Evolutionary conservation across 2,329 filamentous ascomycete species (phyloP).

Genomic region (Coniochaeta sp.): DNA sequence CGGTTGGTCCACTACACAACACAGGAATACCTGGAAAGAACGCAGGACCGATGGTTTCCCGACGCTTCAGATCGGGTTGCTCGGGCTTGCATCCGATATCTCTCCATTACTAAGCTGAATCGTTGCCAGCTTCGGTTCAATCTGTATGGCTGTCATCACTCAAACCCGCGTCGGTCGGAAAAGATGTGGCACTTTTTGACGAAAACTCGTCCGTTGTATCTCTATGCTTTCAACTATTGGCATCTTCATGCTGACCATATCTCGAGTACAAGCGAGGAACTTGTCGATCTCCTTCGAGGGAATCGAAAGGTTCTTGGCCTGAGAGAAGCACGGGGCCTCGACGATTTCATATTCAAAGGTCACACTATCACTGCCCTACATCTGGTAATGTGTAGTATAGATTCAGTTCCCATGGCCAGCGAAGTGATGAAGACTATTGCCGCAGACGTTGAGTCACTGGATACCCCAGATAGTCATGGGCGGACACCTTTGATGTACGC

Average conservation of each 20-base stretch:
- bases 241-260: conserved; percentile 19
- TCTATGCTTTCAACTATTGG: conserved; percentile 25
- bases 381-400: background rate
- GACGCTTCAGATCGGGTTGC: conserved; percentile 3
- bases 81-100: conserved; percentile 17
- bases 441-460: background rate
- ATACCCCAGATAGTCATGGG: background rate
- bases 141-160: too few species aligned
- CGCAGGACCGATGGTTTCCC: background rate
- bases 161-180: too few species aligned
- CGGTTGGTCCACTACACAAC: conserved; percentile 30
- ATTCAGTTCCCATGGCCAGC: too few species aligned
- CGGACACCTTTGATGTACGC: background rate
- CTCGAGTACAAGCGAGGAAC: background rate
- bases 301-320: background rate
- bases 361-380: background rate
- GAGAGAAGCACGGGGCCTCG: background rate
- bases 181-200: too few species aligned
- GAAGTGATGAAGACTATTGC: background rate
- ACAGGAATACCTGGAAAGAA: conserved; percentile 2
- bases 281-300: conserved; percentile 10
- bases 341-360: background rate
- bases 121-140: background rate
- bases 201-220: conserved; percentile 12
- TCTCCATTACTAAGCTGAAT: conserved; percentile 17